Evolutionary conservation across 2,329 filamentous ascomycete species (phyloP).

Genomic region (Colletotrichum filicis): DNA sequence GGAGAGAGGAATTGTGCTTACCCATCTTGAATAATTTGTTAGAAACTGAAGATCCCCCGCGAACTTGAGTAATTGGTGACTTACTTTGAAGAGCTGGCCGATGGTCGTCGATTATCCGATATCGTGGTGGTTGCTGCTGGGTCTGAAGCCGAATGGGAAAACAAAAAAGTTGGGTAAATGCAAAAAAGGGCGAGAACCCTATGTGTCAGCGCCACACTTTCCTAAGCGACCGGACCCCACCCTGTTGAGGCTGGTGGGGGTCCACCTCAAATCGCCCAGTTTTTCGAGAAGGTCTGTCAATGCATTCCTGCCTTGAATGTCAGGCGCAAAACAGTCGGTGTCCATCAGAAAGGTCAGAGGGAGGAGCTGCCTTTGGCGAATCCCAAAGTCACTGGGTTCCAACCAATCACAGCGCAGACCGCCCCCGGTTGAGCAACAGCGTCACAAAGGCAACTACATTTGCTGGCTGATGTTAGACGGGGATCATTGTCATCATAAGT

Average conservation of each 20-base stretch:
- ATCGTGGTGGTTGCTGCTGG: constrained; percentile 36
- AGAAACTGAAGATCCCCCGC: constrained; percentile 43
- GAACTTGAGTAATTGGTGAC: constrained; percentile 10
- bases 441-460: constrained; percentile 16
- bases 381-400: background rate
- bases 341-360: background rate
- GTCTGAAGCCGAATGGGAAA: constrained; percentile 17
- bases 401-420: constrained; percentile 22
- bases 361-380: background rate
- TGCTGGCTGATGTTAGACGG: background rate
- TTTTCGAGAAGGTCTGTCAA: background rate
- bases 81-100: constrained; percentile 38
- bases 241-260: constrained; percentile 1
- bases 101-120: constrained; percentile 36
- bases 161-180: constrained; percentile 28
- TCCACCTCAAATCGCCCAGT: background rate
- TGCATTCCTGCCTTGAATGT: background rate
- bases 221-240: constrained; percentile 16
- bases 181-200: constrained; percentile 21
- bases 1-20: constrained; percentile 55
- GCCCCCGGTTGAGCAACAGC: background rate
- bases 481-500: background rate
- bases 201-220: constrained; percentile 7
- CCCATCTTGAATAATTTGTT: constrained; percentile 66
- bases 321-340: background rate